A percentile compares a stretch with the other conserved stretches of the same genome.
These are phyloP conservation scores for Odonthalia washingtoniensis DNA, from an alignment of 31 red algal species.

Conservation along the genomic window DNA sequence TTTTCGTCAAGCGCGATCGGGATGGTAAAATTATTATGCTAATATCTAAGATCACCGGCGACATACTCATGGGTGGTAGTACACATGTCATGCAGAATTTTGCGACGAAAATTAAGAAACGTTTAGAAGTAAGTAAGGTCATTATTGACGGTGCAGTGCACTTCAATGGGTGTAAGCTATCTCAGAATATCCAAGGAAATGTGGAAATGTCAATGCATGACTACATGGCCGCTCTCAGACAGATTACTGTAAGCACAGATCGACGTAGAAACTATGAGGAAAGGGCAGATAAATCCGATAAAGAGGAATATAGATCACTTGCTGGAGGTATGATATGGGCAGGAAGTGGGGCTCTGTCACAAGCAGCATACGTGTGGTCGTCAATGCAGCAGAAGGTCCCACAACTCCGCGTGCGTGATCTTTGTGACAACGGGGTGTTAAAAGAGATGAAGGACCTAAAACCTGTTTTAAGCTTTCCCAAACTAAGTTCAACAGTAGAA, in stretches of 20 bases:
- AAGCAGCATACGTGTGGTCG: neutral
- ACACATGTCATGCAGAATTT: neutral
- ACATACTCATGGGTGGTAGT: neutral
- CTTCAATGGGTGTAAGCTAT: conserved; percentile 13
- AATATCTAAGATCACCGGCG: conserved; percentile 3
- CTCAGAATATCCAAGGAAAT: neutral
- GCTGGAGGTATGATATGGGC: neutral
- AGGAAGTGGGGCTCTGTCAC: neutral
- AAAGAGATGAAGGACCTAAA: neutral
- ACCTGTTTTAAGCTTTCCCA: neutral
- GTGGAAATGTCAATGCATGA: neutral
- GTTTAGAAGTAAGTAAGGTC: neutral
- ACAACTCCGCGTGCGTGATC: neutral
- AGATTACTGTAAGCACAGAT: neutral
- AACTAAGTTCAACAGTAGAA: neutral
- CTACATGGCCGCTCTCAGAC: neutral
- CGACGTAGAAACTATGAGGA: neutral
- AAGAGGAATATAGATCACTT: neutral
- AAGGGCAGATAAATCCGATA: neutral
- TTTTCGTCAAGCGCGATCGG: neutral
- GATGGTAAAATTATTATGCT: neutral
- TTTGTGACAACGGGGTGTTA: neutral
- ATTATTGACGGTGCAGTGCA: neutral
- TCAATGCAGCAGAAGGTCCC: neutral
- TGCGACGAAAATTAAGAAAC: neutral